Evolutionary conservation across 2,329 filamentous ascomycete species (phyloP), one percentile per base, ranked within the genome.

Genomic region (Dactylellina haptotyla): DNA sequence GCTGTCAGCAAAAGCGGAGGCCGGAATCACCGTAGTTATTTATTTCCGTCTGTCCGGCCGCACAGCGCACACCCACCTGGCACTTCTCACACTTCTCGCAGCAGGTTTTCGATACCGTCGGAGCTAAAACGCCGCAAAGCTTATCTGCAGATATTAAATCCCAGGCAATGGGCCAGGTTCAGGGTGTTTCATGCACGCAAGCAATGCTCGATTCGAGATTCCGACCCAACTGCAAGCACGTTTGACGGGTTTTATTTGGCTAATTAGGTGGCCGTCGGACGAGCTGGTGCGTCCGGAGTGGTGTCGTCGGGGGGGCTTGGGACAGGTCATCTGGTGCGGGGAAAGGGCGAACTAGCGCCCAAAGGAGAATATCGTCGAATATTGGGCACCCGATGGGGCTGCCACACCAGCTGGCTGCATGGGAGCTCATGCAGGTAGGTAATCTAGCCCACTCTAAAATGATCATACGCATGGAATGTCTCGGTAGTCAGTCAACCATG

Each of bases 11-110:
- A 41, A n/a, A 16, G 37, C 28, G 25, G 48, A 28, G 25, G 4
- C 20, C n/a, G 20, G 30, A 30, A 8, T 8, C 14, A 50, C 16
- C 26, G 45, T 14, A 57, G 10, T 23, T 57, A 57, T 57, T 57
- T 57, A 53, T 53, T 48, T 34, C 54, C 54, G 18, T 43, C 34
- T 45, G 39, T 58, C 54, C 54, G 54, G 50, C 50, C 18, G 28
- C 23, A 28, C 23, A 28, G 32, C 32, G 32, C 6, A 6, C 6
- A 18, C n/a, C 39, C 39, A 43, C 16, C 26, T 28, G 23, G 9
- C 26, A 20, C 4, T 34, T 20, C 16, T 41, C 37, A 28, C 5
- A 54, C 26, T 3, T 18, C n/a, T n/a, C n/a, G n/a, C n/a, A n/a
- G n/a, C n/a, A n/a, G n/a, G n/a, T n/a, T n/a, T n/a, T n/a, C n/a